Evolutionary conservation across 441 rosid species (phyloP).

Genomic region (Mallotus repandus): DNA sequence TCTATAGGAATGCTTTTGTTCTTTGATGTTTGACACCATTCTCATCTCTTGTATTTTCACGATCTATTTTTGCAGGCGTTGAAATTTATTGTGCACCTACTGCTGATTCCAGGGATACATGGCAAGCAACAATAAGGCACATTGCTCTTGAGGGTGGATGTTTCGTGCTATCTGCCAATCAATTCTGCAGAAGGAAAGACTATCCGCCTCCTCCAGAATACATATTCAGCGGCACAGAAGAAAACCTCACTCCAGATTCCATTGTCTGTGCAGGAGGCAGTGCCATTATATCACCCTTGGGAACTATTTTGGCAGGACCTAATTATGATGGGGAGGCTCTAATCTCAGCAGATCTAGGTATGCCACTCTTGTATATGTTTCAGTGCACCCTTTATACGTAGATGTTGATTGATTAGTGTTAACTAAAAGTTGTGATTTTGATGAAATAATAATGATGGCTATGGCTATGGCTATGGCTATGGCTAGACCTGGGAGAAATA

Average conservation of each 20-base stretch:
- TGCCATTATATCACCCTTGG: conserved; percentile 81
- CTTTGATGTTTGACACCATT: no score
- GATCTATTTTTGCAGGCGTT: conserved; percentile 43
- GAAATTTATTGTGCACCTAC: conserved; percentile 95
- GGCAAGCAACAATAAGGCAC: conserved; percentile 89
- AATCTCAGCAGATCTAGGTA: conserved; percentile 84
- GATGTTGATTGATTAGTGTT: background rate
- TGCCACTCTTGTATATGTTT: conserved; percentile 5
- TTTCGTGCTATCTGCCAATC: conserved; percentile 83
- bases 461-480: no score
- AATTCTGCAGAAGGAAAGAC: conserved; percentile 79
- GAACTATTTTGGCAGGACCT: conserved; percentile 81
- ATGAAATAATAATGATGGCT: background rate
- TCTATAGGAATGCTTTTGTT: background rate
- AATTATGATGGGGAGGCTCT: conserved; percentile 82
- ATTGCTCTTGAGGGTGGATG: conserved; percentile 96
- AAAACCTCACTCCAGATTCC: conserved; percentile 66
- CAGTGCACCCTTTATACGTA: no score
- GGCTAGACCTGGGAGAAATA: conserved; percentile 96
- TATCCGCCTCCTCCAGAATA: conserved; percentile 92
- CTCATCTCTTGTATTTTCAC: background rate
- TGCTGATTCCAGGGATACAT: conserved; percentile 73
- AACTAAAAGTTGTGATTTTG: conserved; percentile 5
- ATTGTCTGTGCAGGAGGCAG: conserved; percentile 91
- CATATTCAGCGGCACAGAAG: conserved; percentile 61